Base-by-base conservation (phyloP, 345 rosid species). In the Zanthoxylum bungeanum region DNA sequence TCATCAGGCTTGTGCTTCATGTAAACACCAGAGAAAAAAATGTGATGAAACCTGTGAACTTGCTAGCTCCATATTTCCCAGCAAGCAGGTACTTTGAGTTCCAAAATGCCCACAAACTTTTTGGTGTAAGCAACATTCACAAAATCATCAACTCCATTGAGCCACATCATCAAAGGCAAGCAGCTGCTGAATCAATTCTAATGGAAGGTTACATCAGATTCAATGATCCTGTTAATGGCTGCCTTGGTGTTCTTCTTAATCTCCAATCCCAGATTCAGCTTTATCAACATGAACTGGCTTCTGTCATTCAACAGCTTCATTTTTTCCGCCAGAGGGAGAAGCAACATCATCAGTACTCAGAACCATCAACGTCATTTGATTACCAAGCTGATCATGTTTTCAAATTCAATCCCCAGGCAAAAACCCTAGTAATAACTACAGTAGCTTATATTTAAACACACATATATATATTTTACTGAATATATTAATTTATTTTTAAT, bases 151-250 rank as follows among this genome's bases (percentile, higher is more conserved):
- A 39, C 3, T 16, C 76, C 5, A 73, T 75, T 28, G 50, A 37
- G 24, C 76, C 75, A 7, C 16, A 56, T 5, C n/a, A n/a, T n/a
- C 28, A 67, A 40, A 75, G 73, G 31, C 22, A 36, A 33, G 70
- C 51, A 4, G 70, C 76, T 9, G 79, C 79, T 9, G 73, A 75
- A 9, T 79, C 82, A 10, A 61, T 79, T 42, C 50, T 74, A 12
- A 3, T 36, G 22, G 75, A 74, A 33, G 73, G 64, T 7, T 66
- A 49, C 4, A 33, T 51, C 11, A 55, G 81, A 37, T 22, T 3
- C 2, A 21, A 30, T 14, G 58, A 74, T 61, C 78, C 75, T 10
- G 78, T 60, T 36, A 53, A 49, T 19, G 78, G 81, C 11, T 74
- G 69, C 4, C 65, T 73, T 1, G 70, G 74, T 12, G 22, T 70